Percentiles rank a stretch among this genome's conserved stretches.
Conservation (phyloP, 1,139 yeast genomes). For the Kodamaea arcana region DNA sequence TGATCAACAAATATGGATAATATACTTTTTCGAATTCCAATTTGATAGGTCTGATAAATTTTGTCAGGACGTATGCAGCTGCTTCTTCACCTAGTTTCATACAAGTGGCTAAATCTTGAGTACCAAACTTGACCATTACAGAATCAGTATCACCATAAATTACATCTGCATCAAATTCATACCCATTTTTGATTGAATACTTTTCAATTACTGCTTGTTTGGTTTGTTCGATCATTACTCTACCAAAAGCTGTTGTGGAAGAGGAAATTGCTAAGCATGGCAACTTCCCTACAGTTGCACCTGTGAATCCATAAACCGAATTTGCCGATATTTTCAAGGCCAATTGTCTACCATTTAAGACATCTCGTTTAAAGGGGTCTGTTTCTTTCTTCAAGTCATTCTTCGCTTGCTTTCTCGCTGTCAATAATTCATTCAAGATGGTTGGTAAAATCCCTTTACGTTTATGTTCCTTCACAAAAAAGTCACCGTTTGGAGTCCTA, state of each 20-base stretch:
- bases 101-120: conserved; percentile 72
- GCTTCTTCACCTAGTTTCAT: conserved; percentile 95
- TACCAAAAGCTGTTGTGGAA: conserved; percentile 91
- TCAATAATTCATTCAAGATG: conserved; percentile 78
- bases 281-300: conserved; percentile 95
- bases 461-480: conserved; percentile 68
- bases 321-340: conserved; percentile 96
- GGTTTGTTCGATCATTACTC: conserved; percentile 93
- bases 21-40: conserved; percentile 96
- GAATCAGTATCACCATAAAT: conserved; percentile 99
- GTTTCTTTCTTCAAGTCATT: conserved; percentile 85
- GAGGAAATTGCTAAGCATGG: conserved; percentile 97
- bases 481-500: conserved; percentile 87
- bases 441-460: conserved; percentile 90
- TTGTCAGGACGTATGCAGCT: conserved; percentile 77
- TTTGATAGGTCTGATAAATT: conserved; percentile 82
- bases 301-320: conserved; percentile 98
- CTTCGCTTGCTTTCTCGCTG: conserved; percentile 92
- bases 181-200: conserved; percentile 78
- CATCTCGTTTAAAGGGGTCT: conserved; percentile 91
- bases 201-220: conserved; percentile 79
- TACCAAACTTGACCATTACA: conserved; percentile 97
- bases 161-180: conserved; percentile 77
- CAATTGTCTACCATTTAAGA: conserved; percentile 92
- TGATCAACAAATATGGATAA: conserved; percentile 88